Evolutionary conservation across 768 basidiomycete species (phyloP), one percentile per base, ranked within the genome.

Genomic region (Daedalea quercina): DNA sequence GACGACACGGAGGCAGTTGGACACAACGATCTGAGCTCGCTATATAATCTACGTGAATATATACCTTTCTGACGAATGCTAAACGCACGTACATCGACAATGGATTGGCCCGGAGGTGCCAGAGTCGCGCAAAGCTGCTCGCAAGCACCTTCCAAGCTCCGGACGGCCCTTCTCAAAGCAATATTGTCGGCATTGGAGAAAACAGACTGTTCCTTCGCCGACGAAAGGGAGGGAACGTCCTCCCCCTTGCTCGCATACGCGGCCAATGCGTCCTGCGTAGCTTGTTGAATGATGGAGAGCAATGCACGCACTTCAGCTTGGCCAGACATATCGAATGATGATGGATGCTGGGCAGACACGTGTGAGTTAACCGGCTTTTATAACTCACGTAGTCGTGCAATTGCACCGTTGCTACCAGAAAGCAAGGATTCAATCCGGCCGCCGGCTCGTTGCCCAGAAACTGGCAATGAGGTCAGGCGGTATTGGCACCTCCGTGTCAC

Each of bases 1-100:
- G 1, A 63, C 72, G 12, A 73, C 67, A 13, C 63, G 64, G 13
- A 75, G 50, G 33, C 67, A 70, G n/a, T 6, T 67, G 65, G 22
- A 50, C 40, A 20, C 56, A 51, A 23, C 47, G 40, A 24, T 23
- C 17, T 58, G 51, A 23, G 45, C 31, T 28, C 9, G 17, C 20
- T 12, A 31, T 31, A 11, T 31, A 31, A 11, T 31, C 4, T 31
- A 11, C 28, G 26, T 40, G 24, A 15, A 33, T 17, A 26, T 31
- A 24, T 9, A 19, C 6, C 20, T n/a, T 1, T 3, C 13, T 6
- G 8, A 42, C n/a, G 17, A 28, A 19, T 24, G 19, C 20, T 8
- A 54, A 15, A 15, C 17, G 37, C 19, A 40, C 60, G 24, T 45
- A 60, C 54, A 53, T 62, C 58, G 49, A 50, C 19, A 20, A 65